Percentiles rank a stretch among this genome's conserved stretches.
Evolutionary conservation across 768 basidiomycete genomes (phyloP).

Genomic region (Coprinopsis sp.): DNA sequence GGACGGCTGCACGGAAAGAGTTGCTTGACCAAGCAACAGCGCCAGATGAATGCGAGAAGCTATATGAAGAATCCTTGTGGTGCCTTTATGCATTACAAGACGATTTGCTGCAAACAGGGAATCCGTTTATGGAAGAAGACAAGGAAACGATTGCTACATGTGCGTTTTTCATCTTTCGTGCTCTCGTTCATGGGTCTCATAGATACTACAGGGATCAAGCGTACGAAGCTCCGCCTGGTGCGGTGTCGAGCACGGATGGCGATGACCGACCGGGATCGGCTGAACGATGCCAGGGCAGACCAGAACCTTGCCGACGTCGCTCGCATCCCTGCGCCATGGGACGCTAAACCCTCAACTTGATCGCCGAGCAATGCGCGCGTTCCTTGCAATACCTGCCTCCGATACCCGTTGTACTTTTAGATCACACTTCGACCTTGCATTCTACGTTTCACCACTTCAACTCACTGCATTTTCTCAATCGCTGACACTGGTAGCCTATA

Average conservation of each 20-base stretch:
- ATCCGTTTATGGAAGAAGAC: slow-evolving; percentile 84
- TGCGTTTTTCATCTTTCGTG: slow-evolving; percentile 29
- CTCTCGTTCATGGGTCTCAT: not conserved
- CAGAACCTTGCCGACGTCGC: slow-evolving; percentile 74
- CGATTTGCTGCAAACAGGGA: slow-evolving; percentile 74
- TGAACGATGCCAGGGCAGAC: slow-evolving; percentile 74
- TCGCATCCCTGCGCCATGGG: slow-evolving; percentile 70
- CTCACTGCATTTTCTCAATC: no score
- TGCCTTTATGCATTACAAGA: slow-evolving; percentile 91
- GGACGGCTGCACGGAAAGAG: slow-evolving; percentile 88
- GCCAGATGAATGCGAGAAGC: slow-evolving; percentile 82
- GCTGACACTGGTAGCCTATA: no score
- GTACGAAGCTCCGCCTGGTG: slow-evolving; percentile 78
- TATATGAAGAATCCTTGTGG: slow-evolving; percentile 95
- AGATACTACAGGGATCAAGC: slow-evolving; percentile 63
- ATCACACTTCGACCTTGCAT: no score
- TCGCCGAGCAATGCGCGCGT: slow-evolving; percentile 4
- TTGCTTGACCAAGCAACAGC: slow-evolving; percentile 71
- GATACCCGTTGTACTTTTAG: not conserved
- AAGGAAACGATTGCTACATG: slow-evolving; percentile 73
- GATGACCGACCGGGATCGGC: slow-evolving; percentile 68
- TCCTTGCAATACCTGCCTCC: not conserved
- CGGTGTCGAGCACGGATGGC: slow-evolving; percentile 72
- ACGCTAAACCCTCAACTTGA: slow-evolving; percentile 38
- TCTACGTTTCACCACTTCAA: no score